Base-by-base conservation (phyloP, 306 rosid species). In the Prunus armeniaca region DNA sequence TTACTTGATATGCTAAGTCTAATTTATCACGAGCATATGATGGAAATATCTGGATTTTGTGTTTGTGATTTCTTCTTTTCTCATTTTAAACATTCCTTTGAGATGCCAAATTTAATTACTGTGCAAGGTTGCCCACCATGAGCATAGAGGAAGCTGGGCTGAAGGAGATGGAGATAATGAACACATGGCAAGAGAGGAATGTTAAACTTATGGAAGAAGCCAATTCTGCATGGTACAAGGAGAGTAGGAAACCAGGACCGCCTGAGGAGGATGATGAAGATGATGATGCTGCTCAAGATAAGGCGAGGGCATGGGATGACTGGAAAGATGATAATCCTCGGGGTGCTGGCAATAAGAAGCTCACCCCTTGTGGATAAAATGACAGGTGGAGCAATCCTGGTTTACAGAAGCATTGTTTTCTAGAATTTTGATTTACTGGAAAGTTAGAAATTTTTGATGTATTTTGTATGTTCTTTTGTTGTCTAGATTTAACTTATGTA, bases 131-230 rank as follows among this genome's bases (percentile, higher is more conserved):
- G 85, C 99, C 98, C 63, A 96, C 99, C 81, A 96, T 91, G 99
- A 96, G 99, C 87, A 96, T 96, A 51, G 99, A 96, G 88, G 98
- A 96, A 82, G 99, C 99, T 25, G 99, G 99, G 77, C 76, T 96
- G 78, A 91, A 20, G 70, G 99, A 96, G 87, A 96, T 96, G 99
- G 93, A 91, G 73, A 91, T 96, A 20, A 96, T 91, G 99, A 96
- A 92, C 65, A 84, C 87, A 56, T 96, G 98, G 98, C 99, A 96
- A 87, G 98, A 96, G 91, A 84, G 71, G 81, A 89, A 85, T 81
- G 87, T 65, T 43, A 91, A 76, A 73, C 79, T 91, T 73, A 92
- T 96, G 85, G 96, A 91, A 77, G 98, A 96, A 84, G 93, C 93
- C 65, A 92, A 78, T 84, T 88, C 97, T 15, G 69, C 97, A 7